Evolutionary conservation across 2,329 filamentous ascomycete genomes (phyloP), one percentile per base, ranked within the genome.

Genomic region (Ophiostoma triangulosporum): DNA sequence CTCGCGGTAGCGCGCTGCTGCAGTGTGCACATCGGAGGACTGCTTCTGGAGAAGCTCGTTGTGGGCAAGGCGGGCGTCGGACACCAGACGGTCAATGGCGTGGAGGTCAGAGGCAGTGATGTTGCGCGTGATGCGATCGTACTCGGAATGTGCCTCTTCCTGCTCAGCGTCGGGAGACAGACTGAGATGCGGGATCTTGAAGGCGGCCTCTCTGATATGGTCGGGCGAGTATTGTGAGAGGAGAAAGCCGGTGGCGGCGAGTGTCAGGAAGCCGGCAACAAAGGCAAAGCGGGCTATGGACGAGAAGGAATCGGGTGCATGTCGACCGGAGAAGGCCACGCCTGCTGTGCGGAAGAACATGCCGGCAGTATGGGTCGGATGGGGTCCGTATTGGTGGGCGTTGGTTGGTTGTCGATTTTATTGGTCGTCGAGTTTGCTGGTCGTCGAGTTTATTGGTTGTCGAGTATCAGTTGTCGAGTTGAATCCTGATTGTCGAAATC

Each of bases 81-180:
- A 62, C 35, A 76, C 71, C 11, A 75, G 62, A 7, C 64, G 62
- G 56, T 75, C 71, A 57, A 76, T 73, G 4, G 72, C 70, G 54
- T 76, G 73, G 4, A 52, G 53, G 9, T 56, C 54, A 52, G 6
- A 27, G n/a, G 49, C 29, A 24, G 36, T 33, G n/a, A 50, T n/a
- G 26, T 56, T 50, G 9, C 4, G 17, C 20, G 52, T 26, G 31
- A 55, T 17, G 9, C 31, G 12, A 22, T 54, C 51, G 50, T 56
- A 57, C 6, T 29, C 48, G 40, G 29, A 29, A 3, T 26, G 32
- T 14, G 57, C 53, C 27, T 45, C 20, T 11, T 51, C 31, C n/a
- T 32, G 24, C 24, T 56, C 56, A 24, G 54, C 11, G 31, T 56
- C 52, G 14, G 49, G 36, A 29, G 48, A 20, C 5, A 35, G 40